Base-by-base conservation (phyloP, 768 basidiomycete species). In the Sutorius australiensis region DNA sequence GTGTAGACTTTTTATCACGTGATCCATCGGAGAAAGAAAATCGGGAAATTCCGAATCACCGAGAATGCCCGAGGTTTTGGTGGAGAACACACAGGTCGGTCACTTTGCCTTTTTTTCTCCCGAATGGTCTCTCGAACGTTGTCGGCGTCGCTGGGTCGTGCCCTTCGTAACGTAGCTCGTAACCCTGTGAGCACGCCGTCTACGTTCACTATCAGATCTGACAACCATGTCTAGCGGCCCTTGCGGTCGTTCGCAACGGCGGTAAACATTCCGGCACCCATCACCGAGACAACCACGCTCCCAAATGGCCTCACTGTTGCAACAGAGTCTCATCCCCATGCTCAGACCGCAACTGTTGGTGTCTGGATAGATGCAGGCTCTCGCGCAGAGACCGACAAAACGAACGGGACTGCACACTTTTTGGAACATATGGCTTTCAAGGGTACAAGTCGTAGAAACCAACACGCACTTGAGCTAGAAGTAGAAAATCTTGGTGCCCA, bases 321-420 rank as follows among this genome's bases (percentile, higher is more conserved):
- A 45, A 95, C 94, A 2, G 93, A 95, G 72, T 75, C 89, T 8
- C 89, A 93, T 55, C 80, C 91, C 5, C 87, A 91, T 69, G 87
- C 92, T 5, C 89, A 95, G 73, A 98, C 97, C 0, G 94, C 95
- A 7, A 99, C 95, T n/a, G 93, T 98, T 33, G 97, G 97, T 57
- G 88, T 98, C 55, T 99, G 94, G 94, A 95, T 99, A 64, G 95
- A 98, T 69, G 95, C 97, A 53, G 97, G 97, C 59, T 94, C 92
- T 58, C 83, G 97, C 51, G 95, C 94, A 54, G 97, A 99, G 81
- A 95, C 89, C 43, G 87, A 92, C 75, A 83, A 84, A 73, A 95
- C 92, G 36, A 95, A 88, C 62, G 97, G 97, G 47, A 94, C 93
- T 10, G 97, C 97, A 41, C 97, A 98, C 76, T 99, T 99, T 80